Conservation (phyloP, 768 basidiomycete genomes). For the Hemileccinum impolitum region DNA sequence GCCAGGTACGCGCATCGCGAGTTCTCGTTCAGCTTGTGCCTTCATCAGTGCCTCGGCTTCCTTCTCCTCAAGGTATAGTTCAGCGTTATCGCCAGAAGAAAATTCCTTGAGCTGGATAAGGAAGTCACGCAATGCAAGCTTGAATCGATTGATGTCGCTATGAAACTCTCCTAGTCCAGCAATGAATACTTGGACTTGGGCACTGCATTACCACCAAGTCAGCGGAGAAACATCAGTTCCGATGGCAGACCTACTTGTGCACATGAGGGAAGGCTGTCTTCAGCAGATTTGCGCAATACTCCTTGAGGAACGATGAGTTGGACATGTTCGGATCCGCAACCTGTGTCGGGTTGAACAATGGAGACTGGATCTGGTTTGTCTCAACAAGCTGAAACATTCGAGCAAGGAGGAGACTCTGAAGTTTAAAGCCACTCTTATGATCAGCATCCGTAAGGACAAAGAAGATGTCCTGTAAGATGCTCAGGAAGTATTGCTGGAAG, state of each 20-base stretch:
- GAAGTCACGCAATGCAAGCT: conserved; percentile 93
- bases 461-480: conserved; percentile 93
- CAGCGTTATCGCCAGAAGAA: conserved; percentile 86
- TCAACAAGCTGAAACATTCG: conserved; percentile 93
- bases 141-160: conserved; percentile 86
- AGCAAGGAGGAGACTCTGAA: conserved; percentile 89
- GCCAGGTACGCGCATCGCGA: conserved; percentile 93
- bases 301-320: conserved; percentile 77
- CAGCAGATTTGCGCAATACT: conserved; percentile 83
- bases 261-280: conserved; percentile 92
- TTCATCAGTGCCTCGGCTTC: conserved; percentile 79
- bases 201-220: conserved; percentile 35
- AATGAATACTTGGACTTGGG: conserved; percentile 72
- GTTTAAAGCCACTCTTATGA: conserved; percentile 98
- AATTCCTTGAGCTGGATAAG: conserved; percentile 97
- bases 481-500: conserved; percentile 95
- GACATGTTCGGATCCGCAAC: conserved; percentile 66
- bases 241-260: conserved; percentile 55
- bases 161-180: conserved; percentile 66
- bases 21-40: conserved; percentile 79
- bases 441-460: conserved; percentile 97
- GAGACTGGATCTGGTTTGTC: conserved; percentile 71
- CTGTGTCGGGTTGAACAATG: conserved; percentile 79
- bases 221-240: conserved; percentile 4
- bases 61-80: conserved; percentile 92